Percentiles rank a stretch among this genome's conserved stretches.
Conservation (phyloP, 768 basidiomycete genomes). For the Boletellus sp. region DNA sequence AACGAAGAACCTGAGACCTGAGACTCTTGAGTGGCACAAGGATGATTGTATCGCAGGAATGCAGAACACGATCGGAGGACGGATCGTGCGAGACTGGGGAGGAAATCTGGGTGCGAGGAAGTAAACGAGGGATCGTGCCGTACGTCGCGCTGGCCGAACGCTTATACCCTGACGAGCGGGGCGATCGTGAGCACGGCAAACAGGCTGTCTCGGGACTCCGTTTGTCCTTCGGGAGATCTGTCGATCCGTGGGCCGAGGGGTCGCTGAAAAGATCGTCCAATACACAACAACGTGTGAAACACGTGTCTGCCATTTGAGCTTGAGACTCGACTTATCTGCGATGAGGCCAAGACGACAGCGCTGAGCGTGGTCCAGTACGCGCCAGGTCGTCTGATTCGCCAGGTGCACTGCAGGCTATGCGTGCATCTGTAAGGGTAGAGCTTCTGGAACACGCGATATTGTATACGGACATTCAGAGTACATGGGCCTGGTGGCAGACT, state of each 20-base stretch:
- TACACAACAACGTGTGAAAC: constrained; percentile 6
- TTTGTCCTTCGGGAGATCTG: not conserved
- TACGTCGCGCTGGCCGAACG: not conserved
- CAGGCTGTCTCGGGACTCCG: not conserved
- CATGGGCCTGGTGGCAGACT: too few relatives aligned
- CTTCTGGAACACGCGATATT: too few relatives aligned
- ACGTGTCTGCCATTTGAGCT: constrained; percentile 1
- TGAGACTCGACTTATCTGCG: not conserved
- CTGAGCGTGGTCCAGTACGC: not conserved
- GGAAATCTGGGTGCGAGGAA: not conserved
- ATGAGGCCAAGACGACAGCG: constrained; percentile 1
- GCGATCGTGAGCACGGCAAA: not conserved
- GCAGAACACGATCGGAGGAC: not conserved
- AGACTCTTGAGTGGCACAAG: not conserved
- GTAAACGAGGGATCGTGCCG: not conserved
- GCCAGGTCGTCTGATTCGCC: not conserved
- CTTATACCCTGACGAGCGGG: not conserved
- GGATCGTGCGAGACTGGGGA: not conserved
- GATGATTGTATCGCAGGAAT: not conserved
- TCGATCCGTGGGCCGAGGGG: not conserved
- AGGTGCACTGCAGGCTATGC: not conserved
- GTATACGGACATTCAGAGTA: too few relatives aligned
- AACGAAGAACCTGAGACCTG: constrained; percentile 7
- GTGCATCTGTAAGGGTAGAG: not conserved
- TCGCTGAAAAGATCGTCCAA: not conserved